These are phyloP conservation scores for Kitagawia praeruptora DNA, from an alignment of 129 eudicot species.

Conservation along the genomic window DNA sequence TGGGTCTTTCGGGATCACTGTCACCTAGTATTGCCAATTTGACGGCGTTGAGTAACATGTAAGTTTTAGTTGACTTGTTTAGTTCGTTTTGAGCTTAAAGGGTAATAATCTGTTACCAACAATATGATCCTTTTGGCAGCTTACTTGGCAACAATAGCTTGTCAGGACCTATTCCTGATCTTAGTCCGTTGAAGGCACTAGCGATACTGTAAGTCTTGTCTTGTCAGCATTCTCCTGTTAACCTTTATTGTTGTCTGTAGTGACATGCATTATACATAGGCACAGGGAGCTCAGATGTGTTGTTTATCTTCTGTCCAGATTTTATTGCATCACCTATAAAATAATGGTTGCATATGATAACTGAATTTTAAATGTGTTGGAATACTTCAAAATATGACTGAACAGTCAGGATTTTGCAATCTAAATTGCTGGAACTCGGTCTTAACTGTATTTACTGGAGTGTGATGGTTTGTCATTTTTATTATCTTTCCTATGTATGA, in stretches of 20 bases:
- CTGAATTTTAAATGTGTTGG: neutral
- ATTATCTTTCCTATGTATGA: conserved; percentile 5
- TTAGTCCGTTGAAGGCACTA: conserved; percentile 44
- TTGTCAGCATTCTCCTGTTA: neutral
- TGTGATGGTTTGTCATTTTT: conserved; percentile 1
- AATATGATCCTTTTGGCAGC: conserved; percentile 32
- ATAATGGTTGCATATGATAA: neutral
- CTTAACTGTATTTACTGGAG: neutral
- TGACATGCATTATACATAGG: neutral
- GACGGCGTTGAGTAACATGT: conserved; percentile 63
- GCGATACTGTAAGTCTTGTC: conserved; percentile 43
- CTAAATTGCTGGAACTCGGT: neutral
- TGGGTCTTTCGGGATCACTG: conserved; percentile 57
- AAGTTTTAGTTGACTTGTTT: conserved; percentile 20
- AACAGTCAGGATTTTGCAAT: neutral
- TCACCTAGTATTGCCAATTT: conserved; percentile 55
- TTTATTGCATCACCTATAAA: neutral
- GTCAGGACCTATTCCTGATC: conserved; percentile 60
- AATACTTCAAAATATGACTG: conserved; percentile 4
- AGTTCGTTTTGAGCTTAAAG: neutral
- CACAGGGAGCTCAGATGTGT: neutral
- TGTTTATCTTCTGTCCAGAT: neutral
- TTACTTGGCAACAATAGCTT: conserved; percentile 66
- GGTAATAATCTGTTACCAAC: conserved; percentile 5
- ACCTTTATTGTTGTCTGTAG: neutral